Evolutionary conservation across 2,329 filamentous ascomycete species (phyloP), one percentile per base, ranked within the genome.

Genomic region (Tetracladium maxilliforme): DNA sequence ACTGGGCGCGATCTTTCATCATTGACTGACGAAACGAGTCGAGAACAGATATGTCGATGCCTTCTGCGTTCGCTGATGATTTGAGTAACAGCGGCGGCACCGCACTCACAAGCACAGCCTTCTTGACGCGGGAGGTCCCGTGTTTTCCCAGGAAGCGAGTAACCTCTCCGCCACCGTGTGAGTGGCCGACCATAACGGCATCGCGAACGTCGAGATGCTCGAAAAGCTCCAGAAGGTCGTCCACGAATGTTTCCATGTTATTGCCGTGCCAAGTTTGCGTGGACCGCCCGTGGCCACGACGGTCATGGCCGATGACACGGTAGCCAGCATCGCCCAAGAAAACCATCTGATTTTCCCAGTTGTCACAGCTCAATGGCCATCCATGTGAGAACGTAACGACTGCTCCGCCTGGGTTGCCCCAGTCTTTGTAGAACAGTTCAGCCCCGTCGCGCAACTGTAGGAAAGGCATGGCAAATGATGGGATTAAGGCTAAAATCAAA

Each of bases 381-480:
- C 49, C 51, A 25, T 54, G 51, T 0, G 42, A 47, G 35, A 54
- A 52, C 17, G 42, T 40, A 21, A 53, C 35, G 4, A 43, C 36
- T 6, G 36, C 29, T 20, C 45, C 49, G 4, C 33, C 28, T 3
- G 44, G 38, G 36, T 51, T 49, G 29, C 51, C 51, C 52, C 51
- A 56, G 33, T 52, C 47, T 36, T 54, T 55, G 42, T 55, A 55
- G 40, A 42, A 56, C 28, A 56, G 44, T 25, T 45, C 30, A 15
- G 45, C 45, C 14, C 47, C 45, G 31, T 53, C 50, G 26, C 40
- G 39, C 24, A 49, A 45, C n/a, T 44, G 52, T 23, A 55, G 31
- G 14, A 38, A 44, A 6, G 48, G 44, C 47, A 44, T 40, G n/a
- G n/a, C n/a, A n/a, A n/a, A n/a, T n/a, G n/a, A n/a, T n/a, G n/a